phyloP scores from a whole-genome alignment of 139 green algal genomes.

The Haematococcus sp. region DNA sequence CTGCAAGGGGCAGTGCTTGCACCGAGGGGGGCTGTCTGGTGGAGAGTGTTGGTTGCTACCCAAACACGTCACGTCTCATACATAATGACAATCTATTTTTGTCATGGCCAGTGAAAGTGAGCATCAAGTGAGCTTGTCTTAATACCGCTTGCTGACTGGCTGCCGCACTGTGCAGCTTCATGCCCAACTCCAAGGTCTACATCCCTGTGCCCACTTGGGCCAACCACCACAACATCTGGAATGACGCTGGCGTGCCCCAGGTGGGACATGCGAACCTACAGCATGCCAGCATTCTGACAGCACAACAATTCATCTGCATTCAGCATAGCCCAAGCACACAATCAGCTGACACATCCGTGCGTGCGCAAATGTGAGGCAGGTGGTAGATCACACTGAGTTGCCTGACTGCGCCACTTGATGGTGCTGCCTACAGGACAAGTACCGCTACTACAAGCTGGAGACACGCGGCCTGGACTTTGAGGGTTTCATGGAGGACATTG shows the following conservation, averaged over 20 bases:
- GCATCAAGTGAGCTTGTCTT: too few relatives aligned
- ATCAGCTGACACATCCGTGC: too few relatives aligned
- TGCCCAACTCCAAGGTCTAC: slow-evolving; percentile 38
- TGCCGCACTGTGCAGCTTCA: slow-evolving; percentile 20
- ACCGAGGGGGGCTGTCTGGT: too few relatives aligned
- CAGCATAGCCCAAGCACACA: too few relatives aligned
- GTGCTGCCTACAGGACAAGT: slow-evolving; percentile 17
- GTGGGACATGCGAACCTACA: not conserved
- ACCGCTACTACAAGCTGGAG: slow-evolving; percentile 86
- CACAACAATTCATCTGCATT: not conserved
- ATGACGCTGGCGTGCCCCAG: slow-evolving; percentile 49
- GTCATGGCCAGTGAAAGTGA: too few relatives aligned
- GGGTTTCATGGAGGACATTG: slow-evolving; percentile 73
- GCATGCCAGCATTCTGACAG: not conserved
- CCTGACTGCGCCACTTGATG: too few relatives aligned
- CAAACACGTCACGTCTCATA: too few relatives aligned
- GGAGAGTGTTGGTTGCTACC: too few relatives aligned
- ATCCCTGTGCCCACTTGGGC: slow-evolving; percentile 69
- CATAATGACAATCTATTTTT: too few relatives aligned
- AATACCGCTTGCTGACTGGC: too few relatives aligned
- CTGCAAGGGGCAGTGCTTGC: not conserved
- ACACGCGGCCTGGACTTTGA: slow-evolving; percentile 85
- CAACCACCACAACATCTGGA: slow-evolving; percentile 84
- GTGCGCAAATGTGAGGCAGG: too few relatives aligned
- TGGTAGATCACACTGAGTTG: too few relatives aligned